These are phyloP conservation scores for Leccinum imitatum DNA, from an alignment of 768 basidiomycete genomes.

Conservation along the genomic window DNA sequence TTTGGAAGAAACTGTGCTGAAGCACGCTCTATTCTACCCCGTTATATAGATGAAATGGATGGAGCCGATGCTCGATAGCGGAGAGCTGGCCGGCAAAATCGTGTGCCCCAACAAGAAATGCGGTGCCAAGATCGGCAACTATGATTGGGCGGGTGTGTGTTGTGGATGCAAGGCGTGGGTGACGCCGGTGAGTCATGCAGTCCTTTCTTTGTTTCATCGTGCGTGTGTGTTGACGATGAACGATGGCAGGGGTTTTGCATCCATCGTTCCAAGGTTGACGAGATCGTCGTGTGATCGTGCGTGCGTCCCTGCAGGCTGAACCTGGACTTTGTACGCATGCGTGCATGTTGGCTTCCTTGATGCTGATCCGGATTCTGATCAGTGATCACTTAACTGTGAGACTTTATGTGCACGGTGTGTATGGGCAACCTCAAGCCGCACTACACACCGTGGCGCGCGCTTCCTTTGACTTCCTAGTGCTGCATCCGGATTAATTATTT, in stretches of 20 bases:
- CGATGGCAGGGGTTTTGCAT: slow-evolving; percentile 55
- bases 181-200: slow-evolving; percentile 56
- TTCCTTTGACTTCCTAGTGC: neutral
- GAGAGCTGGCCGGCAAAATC: slow-evolving; percentile 85
- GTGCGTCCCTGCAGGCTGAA: neutral
- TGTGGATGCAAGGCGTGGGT: slow-evolving; percentile 95
- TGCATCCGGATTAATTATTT: neutral
- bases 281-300: slow-evolving; percentile 39
- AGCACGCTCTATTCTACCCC: neutral
- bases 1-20: neutral
- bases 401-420: neutral
- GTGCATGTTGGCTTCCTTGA: neutral
- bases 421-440: neutral
- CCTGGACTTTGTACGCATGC: neutral
- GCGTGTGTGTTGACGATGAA: neutral
- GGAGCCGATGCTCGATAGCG: slow-evolving; percentile 75
- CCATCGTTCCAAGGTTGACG: slow-evolving; percentile 67
- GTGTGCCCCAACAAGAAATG: slow-evolving; percentile 91
- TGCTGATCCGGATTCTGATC: neutral
- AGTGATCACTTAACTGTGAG: neutral
- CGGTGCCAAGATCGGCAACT: slow-evolving; percentile 88
- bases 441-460: neutral
- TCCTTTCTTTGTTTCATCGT: neutral
- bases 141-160: slow-evolving; percentile 93
- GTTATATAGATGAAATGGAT: slow-evolving; percentile 87